Conservation (phyloP, 2,329 filamentous ascomycete genomes). For the Arthrobotrys pseudoclavata region DNA sequence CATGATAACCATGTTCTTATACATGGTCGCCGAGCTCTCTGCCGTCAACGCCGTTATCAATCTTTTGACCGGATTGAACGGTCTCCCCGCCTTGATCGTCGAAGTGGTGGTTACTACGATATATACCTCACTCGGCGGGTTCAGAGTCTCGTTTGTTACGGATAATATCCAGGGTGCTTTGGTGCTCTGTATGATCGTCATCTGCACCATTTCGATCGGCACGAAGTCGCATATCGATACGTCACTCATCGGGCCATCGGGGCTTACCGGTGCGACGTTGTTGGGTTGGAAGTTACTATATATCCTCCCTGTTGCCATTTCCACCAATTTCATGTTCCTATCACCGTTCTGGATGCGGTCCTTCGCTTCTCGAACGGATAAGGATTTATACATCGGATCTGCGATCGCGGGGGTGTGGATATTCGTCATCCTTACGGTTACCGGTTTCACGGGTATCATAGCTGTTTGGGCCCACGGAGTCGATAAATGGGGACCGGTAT, state of each 20-base stretch:
- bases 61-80: constrained; percentile 79
- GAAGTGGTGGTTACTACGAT: constrained; percentile 83
- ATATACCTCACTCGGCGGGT: constrained; percentile 86
- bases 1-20: constrained; percentile 83
- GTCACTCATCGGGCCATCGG: constrained; percentile 76
- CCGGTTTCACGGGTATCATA: constrained; percentile 80
- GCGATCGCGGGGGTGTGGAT: constrained; percentile 76
- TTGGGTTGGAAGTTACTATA: constrained; percentile 89
- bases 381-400: constrained; percentile 80
- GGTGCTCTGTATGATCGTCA: constrained; percentile 80
- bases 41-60: constrained; percentile 83
- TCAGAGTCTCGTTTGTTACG: constrained; percentile 85
- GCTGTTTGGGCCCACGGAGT: constrained; percentile 81
- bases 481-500: constrained; percentile 69
- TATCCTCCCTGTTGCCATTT: constrained; percentile 82
- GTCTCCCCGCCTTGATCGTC: constrained; percentile 81
- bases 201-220: constrained; percentile 83
- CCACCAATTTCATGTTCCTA: constrained; percentile 89
- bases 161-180: constrained; percentile 85
- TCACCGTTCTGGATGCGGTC: constrained; percentile 84
- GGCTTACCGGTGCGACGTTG: constrained; percentile 76
- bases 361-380: constrained; percentile 83
- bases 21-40: constrained; percentile 88
- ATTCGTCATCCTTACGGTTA: constrained; percentile 78
- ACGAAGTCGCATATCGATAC: constrained; percentile 80